Evolutionary conservation across 495 filamentous ascomycete species (phyloP).

Genomic region (Xylaria intraflava): DNA sequence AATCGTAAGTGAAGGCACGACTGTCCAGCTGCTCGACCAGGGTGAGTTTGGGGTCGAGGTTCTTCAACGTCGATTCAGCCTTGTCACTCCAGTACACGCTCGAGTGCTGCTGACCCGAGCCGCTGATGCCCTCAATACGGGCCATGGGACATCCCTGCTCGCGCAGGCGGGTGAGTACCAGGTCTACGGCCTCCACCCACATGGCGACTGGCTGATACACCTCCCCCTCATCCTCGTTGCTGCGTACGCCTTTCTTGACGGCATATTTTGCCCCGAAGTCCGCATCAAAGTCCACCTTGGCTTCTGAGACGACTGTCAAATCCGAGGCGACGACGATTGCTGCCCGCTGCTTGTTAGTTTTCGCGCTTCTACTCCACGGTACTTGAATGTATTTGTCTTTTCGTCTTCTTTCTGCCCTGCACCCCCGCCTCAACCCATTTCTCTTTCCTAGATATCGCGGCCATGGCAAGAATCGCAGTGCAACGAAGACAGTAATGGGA

Average conservation of each 20-base stretch:
- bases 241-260: conserved; percentile 80
- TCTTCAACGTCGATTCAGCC: conserved; percentile 58
- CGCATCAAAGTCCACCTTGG: conserved; percentile 66
- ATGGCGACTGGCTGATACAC: conserved; percentile 89
- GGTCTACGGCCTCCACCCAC: conserved; percentile 89
- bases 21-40: conserved; percentile 61
- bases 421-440: not conserved
- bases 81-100: conserved; percentile 82
- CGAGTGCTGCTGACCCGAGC: conserved; percentile 93
- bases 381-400: not conserved
- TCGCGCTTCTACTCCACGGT: too few relatives aligned
- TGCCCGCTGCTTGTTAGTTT: conserved; percentile 21
- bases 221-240: conserved; percentile 72
- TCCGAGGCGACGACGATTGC: conserved; percentile 73
- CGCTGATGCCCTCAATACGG: conserved; percentile 75
- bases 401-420: not conserved
- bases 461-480: not conserved
- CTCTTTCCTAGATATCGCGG: too few relatives aligned
- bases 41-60: conserved; percentile 50
- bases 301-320: conserved; percentile 67
- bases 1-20: conserved; percentile 74
- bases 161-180: conserved; percentile 67
- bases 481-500: not conserved
- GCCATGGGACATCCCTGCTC: conserved; percentile 68
- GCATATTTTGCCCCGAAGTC: conserved; percentile 73